Conservation (phyloP, 306 rosid genomes). For the Biancaea sappan region DNA sequence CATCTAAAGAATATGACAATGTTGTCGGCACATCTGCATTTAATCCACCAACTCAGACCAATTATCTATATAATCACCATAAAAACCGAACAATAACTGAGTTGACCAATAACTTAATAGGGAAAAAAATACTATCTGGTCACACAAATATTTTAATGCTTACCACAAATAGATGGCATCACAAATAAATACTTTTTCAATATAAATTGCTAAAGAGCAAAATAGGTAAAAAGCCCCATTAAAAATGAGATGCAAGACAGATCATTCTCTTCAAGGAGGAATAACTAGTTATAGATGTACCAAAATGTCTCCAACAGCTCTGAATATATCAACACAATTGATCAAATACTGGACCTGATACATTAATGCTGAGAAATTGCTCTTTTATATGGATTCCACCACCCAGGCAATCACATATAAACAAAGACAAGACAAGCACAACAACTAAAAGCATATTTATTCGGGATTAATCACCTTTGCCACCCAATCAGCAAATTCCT, state of each 20-base stretch:
- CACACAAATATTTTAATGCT: neutral
- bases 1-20: no score
- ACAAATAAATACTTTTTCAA: neutral
- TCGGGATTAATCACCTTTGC: conserved; percentile 62
- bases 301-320: neutral
- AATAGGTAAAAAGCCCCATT: neutral
- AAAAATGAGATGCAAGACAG: neutral
- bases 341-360: neutral
- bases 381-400: neutral
- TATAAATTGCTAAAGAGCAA: neutral
- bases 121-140: neutral
- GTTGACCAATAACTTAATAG: neutral
- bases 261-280: neutral
- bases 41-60: no score
- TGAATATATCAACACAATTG: neutral
- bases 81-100: neutral
- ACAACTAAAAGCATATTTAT: neutral
- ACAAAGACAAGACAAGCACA: neutral
- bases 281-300: neutral
- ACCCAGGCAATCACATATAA: neutral
- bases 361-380: neutral
- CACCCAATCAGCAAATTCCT: conserved; percentile 95
- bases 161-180: neutral
- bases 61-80: no score
- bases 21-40: no score